phyloP scores from a whole-genome alignment of 371 early-diverging fungal genomes.

The Circinella minor region DNA sequence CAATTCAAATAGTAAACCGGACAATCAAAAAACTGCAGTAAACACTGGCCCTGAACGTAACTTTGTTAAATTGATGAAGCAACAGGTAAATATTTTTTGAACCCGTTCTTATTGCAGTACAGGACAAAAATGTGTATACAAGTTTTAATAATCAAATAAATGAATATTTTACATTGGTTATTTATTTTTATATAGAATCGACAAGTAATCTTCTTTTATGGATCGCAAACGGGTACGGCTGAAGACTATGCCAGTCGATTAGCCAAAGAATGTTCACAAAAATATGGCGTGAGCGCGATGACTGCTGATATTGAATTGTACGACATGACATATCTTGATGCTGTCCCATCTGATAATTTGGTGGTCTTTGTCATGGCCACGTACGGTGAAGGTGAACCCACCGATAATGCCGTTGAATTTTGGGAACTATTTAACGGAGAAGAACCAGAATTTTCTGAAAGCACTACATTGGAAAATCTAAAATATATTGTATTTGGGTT shows the following conservation, averaged over 20 bases:
- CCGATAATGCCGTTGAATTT: slow-evolving; percentile 92
- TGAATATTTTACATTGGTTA: too few relatives aligned
- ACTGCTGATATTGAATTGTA: slow-evolving; percentile 88
- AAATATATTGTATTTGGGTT: slow-evolving; percentile 89
- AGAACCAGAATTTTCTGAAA: slow-evolving; percentile 67
- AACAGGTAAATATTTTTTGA: slow-evolving; percentile 40
- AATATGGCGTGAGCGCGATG: slow-evolving; percentile 76
- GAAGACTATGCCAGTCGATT: slow-evolving; percentile 92
- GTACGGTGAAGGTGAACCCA: slow-evolving; percentile 92
- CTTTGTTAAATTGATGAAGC: slow-evolving; percentile 67
- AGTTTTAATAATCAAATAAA: too few relatives aligned
- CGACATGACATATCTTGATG: slow-evolving; percentile 78
- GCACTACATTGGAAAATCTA: slow-evolving; percentile 61
- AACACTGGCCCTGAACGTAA: slow-evolving; percentile 49
- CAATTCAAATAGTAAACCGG: not conserved
- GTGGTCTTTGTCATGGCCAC: slow-evolving; percentile 90
- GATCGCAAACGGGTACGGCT: slow-evolving; percentile 97
- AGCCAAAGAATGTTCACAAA: slow-evolving; percentile 81
- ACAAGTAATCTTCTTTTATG: slow-evolving; percentile 83
- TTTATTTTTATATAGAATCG: slow-evolving; percentile 49
- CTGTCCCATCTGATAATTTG: slow-evolving; percentile 63
- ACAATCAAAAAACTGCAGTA: not conserved
- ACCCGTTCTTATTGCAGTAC: too few relatives aligned
- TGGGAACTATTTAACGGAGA: slow-evolving; percentile 79
- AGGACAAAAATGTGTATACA: too few relatives aligned